Conservation (phyloP, 192 early-diverging fungal genomes). For the Chytriomyces sp. region DNA sequence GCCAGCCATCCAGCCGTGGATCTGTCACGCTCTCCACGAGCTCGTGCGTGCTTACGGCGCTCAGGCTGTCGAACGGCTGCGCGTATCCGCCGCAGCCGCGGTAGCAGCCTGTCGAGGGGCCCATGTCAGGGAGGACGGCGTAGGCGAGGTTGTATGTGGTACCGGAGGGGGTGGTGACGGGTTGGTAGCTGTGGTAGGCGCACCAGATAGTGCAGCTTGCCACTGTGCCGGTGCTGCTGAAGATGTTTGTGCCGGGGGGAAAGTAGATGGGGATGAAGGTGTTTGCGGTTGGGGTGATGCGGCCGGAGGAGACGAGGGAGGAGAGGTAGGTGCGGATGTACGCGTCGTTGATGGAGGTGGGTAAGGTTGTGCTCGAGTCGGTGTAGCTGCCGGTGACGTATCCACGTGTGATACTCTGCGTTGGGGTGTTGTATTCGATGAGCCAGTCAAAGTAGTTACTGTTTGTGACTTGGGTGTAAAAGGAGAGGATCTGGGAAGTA, state of each 20-base stretch:
- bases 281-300: constrained; percentile 5
- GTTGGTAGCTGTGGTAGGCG: constrained; percentile 30
- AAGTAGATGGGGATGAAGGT: not conserved
- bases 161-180: not conserved
- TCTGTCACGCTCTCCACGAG: constrained; percentile 29
- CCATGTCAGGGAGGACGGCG: constrained; percentile 19
- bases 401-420: constrained; percentile 13
- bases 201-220: constrained; percentile 23
- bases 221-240: not conserved
- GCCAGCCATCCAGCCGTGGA: constrained; percentile 20
- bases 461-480: constrained; percentile 20
- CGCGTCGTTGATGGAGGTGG: not conserved
- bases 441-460: constrained; percentile 17
- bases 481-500: not conserved
- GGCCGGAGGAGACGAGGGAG: not conserved
- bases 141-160: constrained; percentile 18
- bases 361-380: not conserved
- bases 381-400: not conserved
- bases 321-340: constrained; percentile 2
- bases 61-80: constrained; percentile 16
- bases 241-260: not conserved
- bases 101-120: constrained; percentile 7
- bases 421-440: constrained; percentile 25
- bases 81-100: constrained; percentile 25
- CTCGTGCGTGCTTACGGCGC: constrained; percentile 18